Evolutionary conservation across 192 early-diverging fungal species (phyloP).

Genomic region (Borealophlyctis nickersoniae): DNA sequence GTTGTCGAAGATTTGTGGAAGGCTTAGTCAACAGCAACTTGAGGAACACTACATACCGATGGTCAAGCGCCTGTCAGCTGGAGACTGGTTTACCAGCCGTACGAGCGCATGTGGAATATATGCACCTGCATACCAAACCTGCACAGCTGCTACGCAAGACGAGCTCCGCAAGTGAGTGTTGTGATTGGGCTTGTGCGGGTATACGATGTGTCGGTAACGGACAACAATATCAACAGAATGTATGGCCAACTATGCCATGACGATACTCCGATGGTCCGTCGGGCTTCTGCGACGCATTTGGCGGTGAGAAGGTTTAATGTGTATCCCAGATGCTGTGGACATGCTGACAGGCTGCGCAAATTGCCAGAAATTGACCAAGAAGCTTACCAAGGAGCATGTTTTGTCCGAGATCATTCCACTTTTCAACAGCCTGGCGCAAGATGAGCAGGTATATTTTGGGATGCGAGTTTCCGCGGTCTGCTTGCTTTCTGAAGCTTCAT

Average conservation of each 20-base stretch:
- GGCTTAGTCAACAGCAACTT: constrained; percentile 74
- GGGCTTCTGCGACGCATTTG: constrained; percentile 84
- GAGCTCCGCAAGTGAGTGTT: constrained; percentile 78
- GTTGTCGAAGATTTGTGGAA: constrained; percentile 75
- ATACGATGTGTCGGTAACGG: not conserved
- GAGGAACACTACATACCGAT: constrained; percentile 90
- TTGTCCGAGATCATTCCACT: constrained; percentile 79
- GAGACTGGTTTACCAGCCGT: constrained; percentile 98
- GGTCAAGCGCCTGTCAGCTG: constrained; percentile 82
- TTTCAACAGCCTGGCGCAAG: constrained; percentile 79
- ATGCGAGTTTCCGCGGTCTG: not conserved
- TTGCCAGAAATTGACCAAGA: constrained; percentile 64
- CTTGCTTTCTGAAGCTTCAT: constrained; percentile 12
- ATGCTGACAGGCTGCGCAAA: not conserved
- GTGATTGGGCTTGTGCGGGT: too few relatives aligned
- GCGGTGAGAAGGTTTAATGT: constrained; percentile 64
- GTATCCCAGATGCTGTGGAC: not conserved
- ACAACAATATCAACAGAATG: constrained; percentile 40
- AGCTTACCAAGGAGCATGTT: constrained; percentile 74
- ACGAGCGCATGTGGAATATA: constrained; percentile 92
- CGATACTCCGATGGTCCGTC: constrained; percentile 97
- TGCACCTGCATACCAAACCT: constrained; percentile 74
- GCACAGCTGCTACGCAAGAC: constrained; percentile 70
- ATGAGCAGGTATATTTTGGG: constrained; percentile 45
- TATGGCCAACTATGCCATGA: constrained; percentile 84